Evolutionary conservation across 768 basidiomycete species (phyloP).

Genomic region (Crepidotus variabilis): DNA sequence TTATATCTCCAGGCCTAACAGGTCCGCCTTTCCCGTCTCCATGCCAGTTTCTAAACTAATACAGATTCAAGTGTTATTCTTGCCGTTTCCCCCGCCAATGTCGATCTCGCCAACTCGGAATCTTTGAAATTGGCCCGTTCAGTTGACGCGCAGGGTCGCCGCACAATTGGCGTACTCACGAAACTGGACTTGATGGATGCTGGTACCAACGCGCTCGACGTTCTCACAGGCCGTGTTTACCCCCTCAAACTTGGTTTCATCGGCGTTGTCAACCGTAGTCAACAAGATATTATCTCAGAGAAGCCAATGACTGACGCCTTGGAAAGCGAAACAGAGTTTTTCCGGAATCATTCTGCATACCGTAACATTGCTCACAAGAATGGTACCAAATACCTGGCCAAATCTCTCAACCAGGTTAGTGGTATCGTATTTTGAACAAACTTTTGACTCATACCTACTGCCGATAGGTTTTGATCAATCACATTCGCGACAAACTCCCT

Average conservation of each 20-base stretch:
- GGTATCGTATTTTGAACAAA: neutral
- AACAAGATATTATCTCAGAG: constrained; percentile 91
- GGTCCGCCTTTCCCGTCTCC: constrained; percentile 43
- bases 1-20: constrained; percentile 95
- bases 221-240: constrained; percentile 94
- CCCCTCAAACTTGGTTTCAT: constrained; percentile 98
- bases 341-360: constrained; percentile 85
- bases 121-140: constrained; percentile 93
- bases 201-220: constrained; percentile 95
- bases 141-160: constrained; percentile 93
- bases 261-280: constrained; percentile 95
- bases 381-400: constrained; percentile 93
- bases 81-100: constrained; percentile 95
- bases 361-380: constrained; percentile 96
- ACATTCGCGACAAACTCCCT: constrained; percentile 97
- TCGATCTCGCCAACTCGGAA: constrained; percentile 98
- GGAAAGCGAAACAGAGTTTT: constrained; percentile 87
- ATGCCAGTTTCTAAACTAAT: neutral
- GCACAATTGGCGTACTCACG: constrained; percentile 94
- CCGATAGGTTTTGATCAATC: constrained; percentile 85
- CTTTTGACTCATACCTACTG: neutral
- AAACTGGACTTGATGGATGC: constrained; percentile 99
- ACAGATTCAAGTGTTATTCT: constrained; percentile 74
- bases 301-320: constrained; percentile 84
- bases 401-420: constrained; percentile 86